A percentile compares a stretch with the other conserved stretches of the same genome.
Conservation (phyloP, 2,329 filamentous ascomycete genomes). For the Alternaria metachromatica region DNA sequence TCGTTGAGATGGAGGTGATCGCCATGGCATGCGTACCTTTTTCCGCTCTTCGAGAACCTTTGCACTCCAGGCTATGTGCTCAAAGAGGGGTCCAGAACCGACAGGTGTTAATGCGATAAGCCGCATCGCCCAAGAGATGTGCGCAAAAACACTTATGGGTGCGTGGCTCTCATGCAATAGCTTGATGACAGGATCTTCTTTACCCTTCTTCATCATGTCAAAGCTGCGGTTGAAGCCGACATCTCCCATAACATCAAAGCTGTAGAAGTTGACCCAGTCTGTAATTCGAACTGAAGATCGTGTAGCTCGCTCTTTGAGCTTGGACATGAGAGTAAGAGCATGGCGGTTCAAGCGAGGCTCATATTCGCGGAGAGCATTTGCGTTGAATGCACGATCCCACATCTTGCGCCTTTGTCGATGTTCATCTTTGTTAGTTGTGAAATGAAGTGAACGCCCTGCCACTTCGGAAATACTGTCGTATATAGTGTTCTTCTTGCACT, state of each 20-base stretch:
- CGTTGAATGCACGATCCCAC: constrained; percentile 45
- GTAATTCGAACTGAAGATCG: constrained; percentile 34
- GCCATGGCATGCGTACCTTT: constrained; percentile 19
- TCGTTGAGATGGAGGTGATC: too few species aligned
- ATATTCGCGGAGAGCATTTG: constrained; percentile 45
- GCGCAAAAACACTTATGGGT: constrained; percentile 25
- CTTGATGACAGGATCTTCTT: constrained; percentile 37
- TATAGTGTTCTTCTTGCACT: constrained; percentile 40
- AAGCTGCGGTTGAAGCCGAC: constrained; percentile 53
- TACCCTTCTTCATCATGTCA: constrained; percentile 43
- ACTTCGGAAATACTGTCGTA: constrained; percentile 29
- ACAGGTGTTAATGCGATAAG: constrained; percentile 22
- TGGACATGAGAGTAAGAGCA: constrained; percentile 31
- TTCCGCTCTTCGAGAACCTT: constrained; percentile 35
- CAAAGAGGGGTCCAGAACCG: constrained; percentile 29
- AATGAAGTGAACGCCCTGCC: constrained; percentile 32
- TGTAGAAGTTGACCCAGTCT: constrained; percentile 50
- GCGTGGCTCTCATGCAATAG: constrained; percentile 34
- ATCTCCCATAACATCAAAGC: constrained; percentile 60
- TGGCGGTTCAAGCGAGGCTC: constrained; percentile 44
- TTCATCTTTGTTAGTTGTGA: constrained; percentile 36
- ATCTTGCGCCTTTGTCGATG: constrained; percentile 39
- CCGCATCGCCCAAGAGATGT: constrained; percentile 31
- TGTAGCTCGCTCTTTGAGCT: constrained; percentile 28
- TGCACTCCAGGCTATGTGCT: constrained; percentile 34